phyloP scores from a whole-genome alignment of 441 rosid genomes.

The Pelargonium australe region DNA sequence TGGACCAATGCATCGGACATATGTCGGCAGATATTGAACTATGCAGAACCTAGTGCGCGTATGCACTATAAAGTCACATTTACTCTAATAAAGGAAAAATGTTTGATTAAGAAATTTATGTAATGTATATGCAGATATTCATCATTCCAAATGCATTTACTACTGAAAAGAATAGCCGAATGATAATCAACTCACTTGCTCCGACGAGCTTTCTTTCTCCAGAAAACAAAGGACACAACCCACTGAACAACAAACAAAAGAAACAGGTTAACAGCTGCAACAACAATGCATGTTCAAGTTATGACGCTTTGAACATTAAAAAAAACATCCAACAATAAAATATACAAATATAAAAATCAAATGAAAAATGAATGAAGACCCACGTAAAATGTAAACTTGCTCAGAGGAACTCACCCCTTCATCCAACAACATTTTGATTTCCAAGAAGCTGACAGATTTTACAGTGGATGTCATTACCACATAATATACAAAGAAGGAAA shows the following conservation, averaged over 20 bases:
- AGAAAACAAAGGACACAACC: conserved; percentile 55
- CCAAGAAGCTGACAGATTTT: background rate
- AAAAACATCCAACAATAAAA: background rate
- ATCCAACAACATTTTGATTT: background rate
- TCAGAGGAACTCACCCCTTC: background rate
- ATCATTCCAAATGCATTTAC: background rate
- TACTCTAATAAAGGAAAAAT: background rate
- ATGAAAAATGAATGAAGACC: background rate
- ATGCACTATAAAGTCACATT: too few relatives aligned
- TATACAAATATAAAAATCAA: too few relatives aligned
- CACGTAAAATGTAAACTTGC: background rate
- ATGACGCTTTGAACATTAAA: conserved; percentile 8
- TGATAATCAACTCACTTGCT: conserved; percentile 61
- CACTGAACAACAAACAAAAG: conserved; percentile 41
- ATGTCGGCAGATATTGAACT: background rate
- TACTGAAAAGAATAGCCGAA: background rate
- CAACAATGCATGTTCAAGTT: background rate
- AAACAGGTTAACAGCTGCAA: conserved; percentile 5
- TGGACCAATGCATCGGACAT: too few relatives aligned
- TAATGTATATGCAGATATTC: background rate
- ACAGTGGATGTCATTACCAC: background rate
- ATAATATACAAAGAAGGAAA: background rate
- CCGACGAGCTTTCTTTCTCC: conserved; percentile 73
- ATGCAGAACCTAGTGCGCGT: background rate
- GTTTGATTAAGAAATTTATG: background rate